A percentile compares a stretch with the other conserved stretches of the same genome.
Evolutionary conservation across 495 filamentous ascomycete genomes (phyloP).

Genomic region (Eremomyces bilateralis): DNA sequence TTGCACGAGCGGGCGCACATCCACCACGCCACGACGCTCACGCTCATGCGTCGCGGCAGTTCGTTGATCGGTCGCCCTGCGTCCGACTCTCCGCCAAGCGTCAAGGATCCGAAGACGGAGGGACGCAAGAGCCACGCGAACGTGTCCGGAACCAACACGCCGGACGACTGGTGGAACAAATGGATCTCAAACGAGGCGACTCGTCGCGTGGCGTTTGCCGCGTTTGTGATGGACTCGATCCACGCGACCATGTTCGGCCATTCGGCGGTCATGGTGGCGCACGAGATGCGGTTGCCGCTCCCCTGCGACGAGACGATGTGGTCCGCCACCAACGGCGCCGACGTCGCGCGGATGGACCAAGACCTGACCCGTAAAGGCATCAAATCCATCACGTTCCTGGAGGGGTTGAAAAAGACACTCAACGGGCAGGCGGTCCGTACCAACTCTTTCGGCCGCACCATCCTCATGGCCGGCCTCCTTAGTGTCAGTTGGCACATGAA

Average conservation of each 20-base stretch:
- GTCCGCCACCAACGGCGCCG: constrained; percentile 74
- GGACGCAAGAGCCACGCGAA: constrained; percentile 3
- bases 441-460: constrained; percentile 85
- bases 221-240: constrained; percentile 87
- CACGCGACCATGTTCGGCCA: constrained; percentile 98
- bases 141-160: constrained; percentile 27
- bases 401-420: constrained; percentile 76
- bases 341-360: constrained; percentile 72
- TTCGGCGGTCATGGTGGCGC: constrained; percentile 89
- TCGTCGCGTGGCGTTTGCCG: constrained; percentile 74
- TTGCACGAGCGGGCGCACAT: constrained; percentile 94
- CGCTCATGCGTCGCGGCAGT: constrained; percentile 80
- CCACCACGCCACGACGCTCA: constrained; percentile 88
- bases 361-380: constrained; percentile 63
- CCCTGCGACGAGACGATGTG: constrained; percentile 89
- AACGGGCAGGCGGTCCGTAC: constrained; percentile 75
- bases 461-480: constrained; percentile 83
- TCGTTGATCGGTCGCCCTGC: constrained; percentile 81
- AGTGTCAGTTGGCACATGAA: constrained; percentile 97
- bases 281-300: constrained; percentile 79
- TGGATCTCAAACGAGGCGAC: constrained; percentile 95
- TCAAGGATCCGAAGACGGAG: constrained; percentile 36
- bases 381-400: constrained; percentile 72
- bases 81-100: constrained; percentile 69
- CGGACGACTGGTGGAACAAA: constrained; percentile 85